phyloP scores from a whole-genome alignment of 208 protist genomes.

The Angomonas desouzai region DNA sequence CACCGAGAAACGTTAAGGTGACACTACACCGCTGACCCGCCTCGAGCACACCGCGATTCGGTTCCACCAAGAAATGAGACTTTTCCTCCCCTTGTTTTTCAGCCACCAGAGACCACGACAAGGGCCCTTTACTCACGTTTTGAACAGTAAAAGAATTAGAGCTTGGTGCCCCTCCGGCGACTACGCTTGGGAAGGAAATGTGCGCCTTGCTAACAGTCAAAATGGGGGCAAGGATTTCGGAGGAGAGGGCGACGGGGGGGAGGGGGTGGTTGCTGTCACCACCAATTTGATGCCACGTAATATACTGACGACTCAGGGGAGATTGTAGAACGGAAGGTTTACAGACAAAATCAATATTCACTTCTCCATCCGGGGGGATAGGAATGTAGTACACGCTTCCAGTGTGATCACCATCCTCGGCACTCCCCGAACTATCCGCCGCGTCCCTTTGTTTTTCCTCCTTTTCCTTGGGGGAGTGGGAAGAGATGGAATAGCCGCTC shows the following conservation, averaged over 20 bases:
- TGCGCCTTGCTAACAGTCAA: constrained; percentile 27
- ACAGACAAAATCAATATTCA: constrained; percentile 20
- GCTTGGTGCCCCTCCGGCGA: constrained; percentile 45
- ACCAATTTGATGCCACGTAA: constrained; percentile 69
- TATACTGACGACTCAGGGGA: constrained; percentile 28
- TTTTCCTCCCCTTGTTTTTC: constrained; percentile 3
- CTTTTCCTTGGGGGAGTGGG: constrained; percentile 10
- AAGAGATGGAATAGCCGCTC: constrained; percentile 29
- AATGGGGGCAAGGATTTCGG: constrained; percentile 27
- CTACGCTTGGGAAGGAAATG: constrained; percentile 48
- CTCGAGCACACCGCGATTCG: constrained; percentile 42
- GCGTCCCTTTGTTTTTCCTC: no score
- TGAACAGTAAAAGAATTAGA: constrained; percentile 39
- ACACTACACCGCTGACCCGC: constrained; percentile 45
- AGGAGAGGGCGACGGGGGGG: constrained; percentile 52
- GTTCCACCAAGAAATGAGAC: constrained; percentile 61
- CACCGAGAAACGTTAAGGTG: constrained; percentile 71
- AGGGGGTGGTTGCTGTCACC: constrained; percentile 62
- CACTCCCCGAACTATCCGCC: constrained; percentile 3
- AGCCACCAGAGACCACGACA: constrained; percentile 19
- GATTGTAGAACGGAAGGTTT: constrained; percentile 11
- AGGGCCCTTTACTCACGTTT: constrained; percentile 28
- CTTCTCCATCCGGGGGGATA: constrained; percentile 22
- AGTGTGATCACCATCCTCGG: constrained; percentile 6
- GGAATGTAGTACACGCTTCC: constrained; percentile 18